Base-by-base conservation (phyloP, 75 land plant genomes). In the Isoetes taiwanensis region DNA sequence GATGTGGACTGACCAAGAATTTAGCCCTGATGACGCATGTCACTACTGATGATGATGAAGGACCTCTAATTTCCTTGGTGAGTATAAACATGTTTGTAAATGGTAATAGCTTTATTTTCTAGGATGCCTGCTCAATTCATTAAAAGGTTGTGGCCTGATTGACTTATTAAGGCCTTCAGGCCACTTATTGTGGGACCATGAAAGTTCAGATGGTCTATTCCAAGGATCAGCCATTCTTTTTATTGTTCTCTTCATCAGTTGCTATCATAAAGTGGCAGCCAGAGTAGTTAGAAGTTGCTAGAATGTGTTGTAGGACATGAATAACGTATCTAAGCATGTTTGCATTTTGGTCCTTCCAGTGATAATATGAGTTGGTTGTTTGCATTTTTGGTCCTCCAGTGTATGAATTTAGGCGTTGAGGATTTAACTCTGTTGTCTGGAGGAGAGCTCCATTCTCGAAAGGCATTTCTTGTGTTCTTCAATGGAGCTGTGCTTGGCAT, bases 401-500 rank as follows among this genome's bases (percentile, higher is more conserved):
- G 90, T 62, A 66, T 72, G 43, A 72, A 61, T 38, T 76, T 94
- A 71, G 99, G 99, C 29, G 99, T 94, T 21, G 90, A 84, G 62
- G 84, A 82, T 62, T 69, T 88, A 38, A 81, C 66, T 29, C 12
- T 76, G 26, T 72, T 89, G 12, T 84, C 99, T 62, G 90, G 72
- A 41, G 90, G 89, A 68, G 99, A 94, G 46, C 73, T 94, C 32
- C 97, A 94, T 66, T 58, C 76, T 28, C 66, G 70, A 34, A 68
- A 71, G 56, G 70, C 84, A 6, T 94, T 58, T 76, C 48, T 94
- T n/a, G 83, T 94, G 53, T 79, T 94, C 26, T 82, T 94, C 17
- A 94, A 94, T 76, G 99, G 99, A 30, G 78, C 75, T 23, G 82
- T 89, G 48, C 80, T 88, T 60, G 99, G 99, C n/a, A 85, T 82